Percentiles rank a stretch among this genome's conserved stretches.
These are phyloP conservation scores for Stereocaulon alpinum DNA, from an alignment of 495 filamentous ascomycete genomes.

Conservation along the genomic window DNA sequence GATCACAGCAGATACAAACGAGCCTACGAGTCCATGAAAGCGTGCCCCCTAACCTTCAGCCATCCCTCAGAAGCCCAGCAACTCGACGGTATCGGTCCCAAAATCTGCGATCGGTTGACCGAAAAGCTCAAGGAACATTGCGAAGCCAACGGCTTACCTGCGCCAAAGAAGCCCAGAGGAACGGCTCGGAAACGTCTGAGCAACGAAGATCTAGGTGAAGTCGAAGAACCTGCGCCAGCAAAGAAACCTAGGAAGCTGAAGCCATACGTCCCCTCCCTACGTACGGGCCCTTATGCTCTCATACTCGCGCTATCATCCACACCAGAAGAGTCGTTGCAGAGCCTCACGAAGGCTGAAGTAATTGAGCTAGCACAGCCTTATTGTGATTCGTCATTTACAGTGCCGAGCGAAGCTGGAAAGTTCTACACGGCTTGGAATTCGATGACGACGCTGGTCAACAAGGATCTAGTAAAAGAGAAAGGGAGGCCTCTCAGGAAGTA, in stretches of 20 bases:
- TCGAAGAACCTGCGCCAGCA: slow-evolving; percentile 31
- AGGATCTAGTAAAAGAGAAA: slow-evolving; percentile 65
- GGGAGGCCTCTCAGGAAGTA: slow-evolving; percentile 62
- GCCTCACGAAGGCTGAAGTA: slow-evolving; percentile 57
- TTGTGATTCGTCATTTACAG: slow-evolving; percentile 67
- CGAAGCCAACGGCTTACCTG: slow-evolving; percentile 55
- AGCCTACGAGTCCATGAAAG: slow-evolving; percentile 72
- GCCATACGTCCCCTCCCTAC: slow-evolving; percentile 59
- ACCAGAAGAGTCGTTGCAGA: slow-evolving; percentile 42
- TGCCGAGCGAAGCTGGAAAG: slow-evolving; percentile 53
- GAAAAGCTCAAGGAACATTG: slow-evolving; percentile 59
- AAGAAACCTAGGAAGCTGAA: slow-evolving; percentile 58
- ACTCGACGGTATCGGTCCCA: slow-evolving; percentile 62
- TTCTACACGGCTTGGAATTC: slow-evolving; percentile 79
- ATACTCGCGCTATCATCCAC: slow-evolving; percentile 55
- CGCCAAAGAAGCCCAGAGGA: slow-evolving; percentile 41
- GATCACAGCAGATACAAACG: slow-evolving; percentile 42
- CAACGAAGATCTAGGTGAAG: slow-evolving; percentile 28
- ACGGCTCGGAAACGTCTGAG: slow-evolving; percentile 36
- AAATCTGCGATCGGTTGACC: slow-evolving; percentile 59
- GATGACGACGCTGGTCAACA: slow-evolving; percentile 66
- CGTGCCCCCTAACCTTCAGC: slow-evolving; percentile 60
- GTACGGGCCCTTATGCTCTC: slow-evolving; percentile 67
- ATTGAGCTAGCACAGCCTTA: slow-evolving; percentile 62
- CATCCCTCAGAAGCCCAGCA: slow-evolving; percentile 68